phyloP scores from a whole-genome alignment of 495 filamentous ascomycete genomes.

The Astrothelium macrocarpum region DNA sequence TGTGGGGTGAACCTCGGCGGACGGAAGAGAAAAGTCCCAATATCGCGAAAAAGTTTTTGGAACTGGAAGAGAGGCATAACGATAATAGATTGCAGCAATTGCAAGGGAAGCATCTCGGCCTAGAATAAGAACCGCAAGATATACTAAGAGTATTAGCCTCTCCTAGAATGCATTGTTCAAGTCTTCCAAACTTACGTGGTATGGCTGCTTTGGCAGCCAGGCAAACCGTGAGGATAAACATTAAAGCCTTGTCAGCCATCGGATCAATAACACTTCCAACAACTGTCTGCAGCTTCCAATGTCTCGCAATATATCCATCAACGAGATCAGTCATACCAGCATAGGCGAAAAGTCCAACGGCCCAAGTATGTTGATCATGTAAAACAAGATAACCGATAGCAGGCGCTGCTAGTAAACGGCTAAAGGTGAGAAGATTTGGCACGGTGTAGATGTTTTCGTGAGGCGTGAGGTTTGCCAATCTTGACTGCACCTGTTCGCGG shows the following conservation, averaged over 20 bases:
- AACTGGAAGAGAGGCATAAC: conserved; percentile 84
- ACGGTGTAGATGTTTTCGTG: conserved; percentile 95
- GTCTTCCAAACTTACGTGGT: conserved; percentile 48
- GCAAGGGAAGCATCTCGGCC: conserved; percentile 80
- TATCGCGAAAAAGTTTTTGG: conserved; percentile 90
- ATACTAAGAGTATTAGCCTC: conserved; percentile 42
- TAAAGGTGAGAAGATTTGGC: conserved; percentile 85
- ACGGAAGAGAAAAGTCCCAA: conserved; percentile 93
- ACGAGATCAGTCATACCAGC: conserved; percentile 85
- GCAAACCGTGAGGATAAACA: conserved; percentile 82
- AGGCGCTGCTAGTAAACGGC: conserved; percentile 74
- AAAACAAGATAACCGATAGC: conserved; percentile 84
- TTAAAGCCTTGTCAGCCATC: conserved; percentile 91
- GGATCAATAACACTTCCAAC: conserved; percentile 95
- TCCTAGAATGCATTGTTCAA: conserved; percentile 9
- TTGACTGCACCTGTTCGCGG: conserved; percentile 29
- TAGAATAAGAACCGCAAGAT: conserved; percentile 78
- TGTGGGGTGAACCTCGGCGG: conserved; percentile 86
- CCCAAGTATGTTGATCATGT: conserved; percentile 63
- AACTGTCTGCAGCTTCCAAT: conserved; percentile 81
- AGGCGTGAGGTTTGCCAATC: conserved; percentile 45
- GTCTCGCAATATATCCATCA: conserved; percentile 85
- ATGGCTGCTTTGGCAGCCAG: conserved; percentile 72
- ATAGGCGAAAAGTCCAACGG: conserved; percentile 79
- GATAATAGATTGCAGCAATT: conserved; percentile 86